Conservation (phyloP, 73 alveolate species). For the Paramecium sexaurelia region DNA sequence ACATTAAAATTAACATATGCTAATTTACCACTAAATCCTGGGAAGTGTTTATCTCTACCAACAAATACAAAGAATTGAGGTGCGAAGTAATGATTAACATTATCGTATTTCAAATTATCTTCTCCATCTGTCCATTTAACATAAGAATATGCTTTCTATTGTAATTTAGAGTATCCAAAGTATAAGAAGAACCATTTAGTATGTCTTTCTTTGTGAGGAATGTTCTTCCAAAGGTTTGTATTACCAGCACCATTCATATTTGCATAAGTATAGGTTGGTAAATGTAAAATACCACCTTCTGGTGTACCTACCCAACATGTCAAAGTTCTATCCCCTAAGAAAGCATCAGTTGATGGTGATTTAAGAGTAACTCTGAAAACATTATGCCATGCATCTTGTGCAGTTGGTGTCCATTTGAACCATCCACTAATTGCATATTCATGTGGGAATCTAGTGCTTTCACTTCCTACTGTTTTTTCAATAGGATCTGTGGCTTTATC, state of each 20-base stretch:
- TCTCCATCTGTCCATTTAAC: slow-evolving; percentile 33
- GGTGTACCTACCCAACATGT: slow-evolving; percentile 42
- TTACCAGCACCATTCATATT: slow-evolving; percentile 61
- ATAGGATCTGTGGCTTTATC: background rate
- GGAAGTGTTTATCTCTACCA: slow-evolving; percentile 33
- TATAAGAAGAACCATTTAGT: slow-evolving; percentile 38
- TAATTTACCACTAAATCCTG: slow-evolving; percentile 37
- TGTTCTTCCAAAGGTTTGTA: slow-evolving; percentile 39
- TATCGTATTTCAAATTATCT: background rate
- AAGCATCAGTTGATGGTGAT: slow-evolving; percentile 48
- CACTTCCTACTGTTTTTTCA: slow-evolving; percentile 26
- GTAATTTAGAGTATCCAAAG: background rate
- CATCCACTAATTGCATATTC: slow-evolving; percentile 59
- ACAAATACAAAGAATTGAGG: slow-evolving; percentile 43
- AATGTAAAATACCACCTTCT: slow-evolving; percentile 56
- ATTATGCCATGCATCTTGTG: slow-evolving; percentile 57
- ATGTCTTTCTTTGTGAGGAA: slow-evolving; percentile 53
- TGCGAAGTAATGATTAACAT: slow-evolving; percentile 29
- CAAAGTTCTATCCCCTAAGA: slow-evolving; percentile 42
- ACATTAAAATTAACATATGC: slow-evolving; percentile 28
- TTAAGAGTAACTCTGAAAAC: slow-evolving; percentile 55
- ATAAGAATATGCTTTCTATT: background rate
- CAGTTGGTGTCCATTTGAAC: slow-evolving; percentile 53
- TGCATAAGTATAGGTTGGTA: slow-evolving; percentile 52
- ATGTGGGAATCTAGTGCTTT: slow-evolving; percentile 17